phyloP scores from a whole-genome alignment of 129 eudicot species.

The Silybum marianum region DNA sequence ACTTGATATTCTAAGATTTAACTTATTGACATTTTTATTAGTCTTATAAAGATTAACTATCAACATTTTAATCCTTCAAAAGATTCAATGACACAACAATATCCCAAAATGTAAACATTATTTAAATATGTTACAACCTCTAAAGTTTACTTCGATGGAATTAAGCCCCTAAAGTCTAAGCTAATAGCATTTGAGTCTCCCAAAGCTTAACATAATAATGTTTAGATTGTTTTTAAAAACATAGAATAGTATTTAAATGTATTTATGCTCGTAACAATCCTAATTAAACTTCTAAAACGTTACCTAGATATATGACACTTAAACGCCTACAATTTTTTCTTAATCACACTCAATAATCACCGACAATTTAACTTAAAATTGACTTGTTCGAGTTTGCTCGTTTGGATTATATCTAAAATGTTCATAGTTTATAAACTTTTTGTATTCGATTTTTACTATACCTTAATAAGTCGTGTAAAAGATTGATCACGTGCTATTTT shows the following conservation, averaged over 20 bases:
- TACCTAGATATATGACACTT: not conserved
- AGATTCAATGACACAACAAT: no score
- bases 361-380: not conserved
- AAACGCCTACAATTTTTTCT: not conserved
- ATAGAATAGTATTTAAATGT: not conserved
- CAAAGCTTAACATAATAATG: not conserved
- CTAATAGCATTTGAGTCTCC: not conserved
- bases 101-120: no score
- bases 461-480: not conserved
- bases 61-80: no score
- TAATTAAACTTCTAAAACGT: not conserved
- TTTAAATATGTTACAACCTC: no score
- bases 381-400: not conserved
- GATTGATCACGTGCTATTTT: not conserved
- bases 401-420: not conserved
- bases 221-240: not conserved
- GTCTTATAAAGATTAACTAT: no score
- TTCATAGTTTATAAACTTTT: not conserved
- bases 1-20: no score
- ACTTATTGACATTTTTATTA: no score
- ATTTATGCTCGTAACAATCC: not conserved
- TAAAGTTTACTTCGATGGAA: no score
- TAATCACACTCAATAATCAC: not conserved
- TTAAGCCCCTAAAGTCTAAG: no score
- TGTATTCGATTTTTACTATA: not conserved